These are phyloP conservation scores for Circinella umbellata DNA, from an alignment of 371 early-diverging fungal species.

Conservation along the genomic window DNA sequence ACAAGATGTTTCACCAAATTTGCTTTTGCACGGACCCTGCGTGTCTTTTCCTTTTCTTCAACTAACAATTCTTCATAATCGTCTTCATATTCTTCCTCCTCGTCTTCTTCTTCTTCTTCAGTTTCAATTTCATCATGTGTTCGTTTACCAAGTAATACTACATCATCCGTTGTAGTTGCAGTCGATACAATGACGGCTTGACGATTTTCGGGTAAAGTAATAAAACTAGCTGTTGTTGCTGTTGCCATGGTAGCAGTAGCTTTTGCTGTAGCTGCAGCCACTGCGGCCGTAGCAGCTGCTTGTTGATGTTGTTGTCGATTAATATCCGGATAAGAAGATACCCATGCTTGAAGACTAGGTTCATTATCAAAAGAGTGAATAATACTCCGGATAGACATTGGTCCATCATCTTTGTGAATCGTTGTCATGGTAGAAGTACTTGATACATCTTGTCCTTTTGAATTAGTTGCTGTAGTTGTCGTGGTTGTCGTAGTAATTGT, in stretches of 20 bases:
- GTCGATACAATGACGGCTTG: conserved; percentile 25
- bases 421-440: conserved; percentile 15
- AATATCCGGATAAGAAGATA: conserved; percentile 13
- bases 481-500: conserved; percentile 12
- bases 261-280: conserved; percentile 20
- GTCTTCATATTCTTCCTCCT: neutral
- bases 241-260: conserved; percentile 20
- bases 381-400: conserved; percentile 52
- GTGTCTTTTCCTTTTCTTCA: conserved; percentile 22
- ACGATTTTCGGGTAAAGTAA: conserved; percentile 19
- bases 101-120: conserved; percentile 19
- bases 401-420: conserved; percentile 24
- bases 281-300: conserved; percentile 21
- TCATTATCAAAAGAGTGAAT: conserved; percentile 12
- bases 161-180: conserved; percentile 17
- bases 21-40: conserved; percentile 17
- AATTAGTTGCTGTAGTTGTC: conserved; percentile 12
- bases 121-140: conserved; percentile 9
- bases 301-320: conserved; percentile 20
- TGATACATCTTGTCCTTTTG: conserved; percentile 5
- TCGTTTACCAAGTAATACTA: conserved; percentile 10
- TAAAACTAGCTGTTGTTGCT: conserved; percentile 20
- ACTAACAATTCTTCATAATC: conserved; percentile 11
- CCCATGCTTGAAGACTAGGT: conserved; percentile 12
- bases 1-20: conserved; percentile 20